phyloP scores from a whole-genome alignment of 1,284 basidiomycete species.

The Hortiboletus rubellus region DNA sequence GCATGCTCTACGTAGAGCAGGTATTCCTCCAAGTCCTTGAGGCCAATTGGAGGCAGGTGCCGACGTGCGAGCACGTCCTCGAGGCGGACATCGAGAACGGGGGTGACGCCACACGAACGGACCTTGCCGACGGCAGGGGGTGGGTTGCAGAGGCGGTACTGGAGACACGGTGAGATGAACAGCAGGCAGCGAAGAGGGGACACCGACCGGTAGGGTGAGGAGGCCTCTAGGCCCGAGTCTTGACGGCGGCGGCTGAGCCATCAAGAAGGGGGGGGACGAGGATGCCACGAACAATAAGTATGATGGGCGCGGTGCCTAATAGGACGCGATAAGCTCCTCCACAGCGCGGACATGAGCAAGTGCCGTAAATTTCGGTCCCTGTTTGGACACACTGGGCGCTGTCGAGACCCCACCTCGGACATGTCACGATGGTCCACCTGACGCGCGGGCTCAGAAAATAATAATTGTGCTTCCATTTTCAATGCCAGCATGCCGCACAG shows the following conservation, averaged over 20 bases:
- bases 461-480: not conserved
- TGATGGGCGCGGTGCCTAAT: not conserved
- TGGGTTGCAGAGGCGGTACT: constrained; percentile 67
- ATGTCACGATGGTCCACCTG: constrained; percentile 12
- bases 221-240: constrained; percentile 45
- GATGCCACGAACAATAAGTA: not conserved
- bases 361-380: constrained; percentile 16
- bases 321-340: constrained; percentile 16
- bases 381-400: constrained; percentile 6
- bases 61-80: constrained; percentile 70
- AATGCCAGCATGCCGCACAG: constrained; percentile 9
- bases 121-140: constrained; percentile 66
- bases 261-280: constrained; percentile 1
- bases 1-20: constrained; percentile 69
- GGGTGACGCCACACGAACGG: constrained; percentile 60
- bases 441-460: not conserved
- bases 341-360: not conserved
- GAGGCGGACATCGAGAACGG: constrained; percentile 58
- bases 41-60: constrained; percentile 70
- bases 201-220: constrained; percentile 47
- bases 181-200: not conserved
- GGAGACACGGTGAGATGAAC: not conserved
- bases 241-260: constrained; percentile 47
- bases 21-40: constrained; percentile 83
- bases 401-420: constrained; percentile 19